phyloP scores from a whole-genome alignment of 345 rosid species.

The Conringia planisiliqua region DNA sequence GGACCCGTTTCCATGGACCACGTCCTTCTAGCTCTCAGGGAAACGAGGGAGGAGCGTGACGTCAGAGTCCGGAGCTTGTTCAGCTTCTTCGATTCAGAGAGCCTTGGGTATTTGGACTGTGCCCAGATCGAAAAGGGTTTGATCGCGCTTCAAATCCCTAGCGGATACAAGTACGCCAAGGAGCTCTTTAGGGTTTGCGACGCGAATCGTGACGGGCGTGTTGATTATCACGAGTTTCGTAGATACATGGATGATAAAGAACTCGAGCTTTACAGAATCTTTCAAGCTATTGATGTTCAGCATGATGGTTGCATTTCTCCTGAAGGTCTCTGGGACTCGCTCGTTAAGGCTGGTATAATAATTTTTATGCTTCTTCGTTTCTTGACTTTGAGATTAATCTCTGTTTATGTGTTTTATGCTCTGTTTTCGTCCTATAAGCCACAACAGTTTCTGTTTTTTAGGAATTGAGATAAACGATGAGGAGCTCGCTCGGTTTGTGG shows the following conservation, averaged over 20 bases:
- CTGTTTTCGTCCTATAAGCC: constrained; percentile 55
- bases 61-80: constrained; percentile 53
- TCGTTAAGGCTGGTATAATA: constrained; percentile 59
- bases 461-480: constrained; percentile 83
- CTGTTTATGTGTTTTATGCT: not conserved
- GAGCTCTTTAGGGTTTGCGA: constrained; percentile 68
- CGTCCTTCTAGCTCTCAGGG: constrained; percentile 60
- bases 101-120: constrained; percentile 50
- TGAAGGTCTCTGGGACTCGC: constrained; percentile 68
- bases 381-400: not conserved
- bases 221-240: constrained; percentile 64
- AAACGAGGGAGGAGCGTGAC: constrained; percentile 63
- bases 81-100: constrained; percentile 50
- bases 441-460: constrained; percentile 46
- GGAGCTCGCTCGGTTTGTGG: constrained; percentile 86
- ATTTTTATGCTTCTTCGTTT: not conserved
- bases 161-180: constrained; percentile 62
- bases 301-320: constrained; percentile 74
- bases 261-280: constrained; percentile 64
- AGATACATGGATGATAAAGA: constrained; percentile 78
- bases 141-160: constrained; percentile 57
- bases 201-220: constrained; percentile 57
- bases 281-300: constrained; percentile 72
- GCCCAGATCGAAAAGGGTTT: constrained; percentile 62
- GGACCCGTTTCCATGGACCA: constrained; percentile 64